These are phyloP conservation scores for Blumeria hordei DNA, from an alignment of 2,329 filamentous ascomycete species.

Conservation along the genomic window DNA sequence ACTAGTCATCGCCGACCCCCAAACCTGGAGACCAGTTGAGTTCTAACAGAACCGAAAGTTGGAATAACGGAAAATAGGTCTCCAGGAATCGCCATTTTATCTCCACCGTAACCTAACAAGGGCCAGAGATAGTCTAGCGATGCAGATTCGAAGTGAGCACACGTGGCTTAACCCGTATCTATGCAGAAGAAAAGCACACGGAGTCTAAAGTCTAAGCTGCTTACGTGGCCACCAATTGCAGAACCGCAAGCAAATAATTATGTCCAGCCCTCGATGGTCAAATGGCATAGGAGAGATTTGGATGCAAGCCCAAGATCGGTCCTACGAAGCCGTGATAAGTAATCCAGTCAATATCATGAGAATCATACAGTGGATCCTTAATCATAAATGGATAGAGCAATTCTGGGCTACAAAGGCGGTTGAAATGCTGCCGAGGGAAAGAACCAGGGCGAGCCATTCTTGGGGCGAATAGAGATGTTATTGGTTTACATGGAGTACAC, in stretches of 20 bases:
- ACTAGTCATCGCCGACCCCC: too few species aligned
- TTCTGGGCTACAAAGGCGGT: not conserved
- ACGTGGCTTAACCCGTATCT: not conserved
- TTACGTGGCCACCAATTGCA: not conserved
- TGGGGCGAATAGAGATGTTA: not conserved
- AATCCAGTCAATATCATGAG: not conserved
- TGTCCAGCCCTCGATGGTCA: not conserved
- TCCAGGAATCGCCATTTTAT: not conserved
- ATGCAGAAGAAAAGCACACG: not conserved
- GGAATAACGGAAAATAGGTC: not conserved
- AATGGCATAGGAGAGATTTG: not conserved
- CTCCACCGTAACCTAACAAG: not conserved
- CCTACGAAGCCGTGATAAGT: not conserved
- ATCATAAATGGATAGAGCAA: not conserved
- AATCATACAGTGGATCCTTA: not conserved
- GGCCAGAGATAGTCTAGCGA: not conserved
- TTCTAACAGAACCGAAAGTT: too few species aligned
- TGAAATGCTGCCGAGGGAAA: not conserved
- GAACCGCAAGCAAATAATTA: not conserved
- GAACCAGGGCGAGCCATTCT: not conserved
- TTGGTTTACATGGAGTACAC: too few species aligned
- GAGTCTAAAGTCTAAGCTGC: not conserved
- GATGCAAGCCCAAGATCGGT: not conserved
- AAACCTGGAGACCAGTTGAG: too few species aligned
- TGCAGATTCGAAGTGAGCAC: not conserved